Evolutionary conservation across 306 rosid species (phyloP).

Genomic region (Cicer pinnatifidum): DNA sequence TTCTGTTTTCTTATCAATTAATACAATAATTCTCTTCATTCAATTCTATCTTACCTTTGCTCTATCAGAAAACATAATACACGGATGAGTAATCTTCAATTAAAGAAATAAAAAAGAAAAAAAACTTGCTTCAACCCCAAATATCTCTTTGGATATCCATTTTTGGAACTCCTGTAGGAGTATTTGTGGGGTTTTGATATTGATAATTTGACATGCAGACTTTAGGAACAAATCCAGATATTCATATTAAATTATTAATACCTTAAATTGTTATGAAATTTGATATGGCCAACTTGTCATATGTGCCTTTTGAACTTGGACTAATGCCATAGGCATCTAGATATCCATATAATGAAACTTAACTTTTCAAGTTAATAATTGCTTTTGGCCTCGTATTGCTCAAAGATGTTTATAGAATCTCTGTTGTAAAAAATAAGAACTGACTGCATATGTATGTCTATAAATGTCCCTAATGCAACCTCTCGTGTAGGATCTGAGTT

Average conservation of each 20-base stretch:
- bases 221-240: constrained; percentile 1
- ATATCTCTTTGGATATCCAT: constrained; percentile 10
- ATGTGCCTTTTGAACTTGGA: constrained; percentile 34
- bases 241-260: constrained; percentile 22
- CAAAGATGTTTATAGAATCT: constrained; percentile 12
- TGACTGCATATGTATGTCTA: constrained; percentile 12
- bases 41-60: too few species aligned
- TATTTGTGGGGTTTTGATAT: background rate
- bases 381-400: constrained; percentile 27
- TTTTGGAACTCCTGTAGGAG: constrained; percentile 15
- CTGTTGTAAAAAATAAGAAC: background rate
- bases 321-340: constrained; percentile 29
- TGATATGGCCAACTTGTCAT: constrained; percentile 17
- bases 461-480: constrained; percentile 17
- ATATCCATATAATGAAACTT: constrained; percentile 17
- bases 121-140: background rate
- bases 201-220: constrained; percentile 7
- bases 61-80: background rate
- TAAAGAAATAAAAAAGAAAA: background rate
- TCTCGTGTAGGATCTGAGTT: constrained; percentile 19
- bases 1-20: too few species aligned
- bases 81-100: constrained; percentile 19
- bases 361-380: constrained; percentile 16
- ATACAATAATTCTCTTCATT: too few species aligned
- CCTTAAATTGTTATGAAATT: constrained; percentile 24